Evolutionary conservation across 73 alveolate genomes (phyloP).

Genomic region (Symbiodinium pilosum): DNA sequence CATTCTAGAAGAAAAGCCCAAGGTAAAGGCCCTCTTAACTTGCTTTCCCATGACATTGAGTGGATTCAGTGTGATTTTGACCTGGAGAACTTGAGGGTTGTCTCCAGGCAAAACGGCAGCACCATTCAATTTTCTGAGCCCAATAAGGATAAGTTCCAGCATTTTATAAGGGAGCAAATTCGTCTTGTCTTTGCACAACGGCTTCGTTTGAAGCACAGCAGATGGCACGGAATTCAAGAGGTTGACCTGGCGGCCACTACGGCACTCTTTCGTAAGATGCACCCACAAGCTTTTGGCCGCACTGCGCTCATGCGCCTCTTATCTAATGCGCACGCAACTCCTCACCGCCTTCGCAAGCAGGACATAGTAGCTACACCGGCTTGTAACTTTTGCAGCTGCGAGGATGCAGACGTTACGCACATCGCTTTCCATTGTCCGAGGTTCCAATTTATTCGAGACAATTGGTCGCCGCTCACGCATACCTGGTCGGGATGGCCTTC

Average conservation of each 20-base stretch:
- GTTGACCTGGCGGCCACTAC: background rate
- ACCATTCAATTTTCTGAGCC: background rate
- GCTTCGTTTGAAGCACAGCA: background rate
- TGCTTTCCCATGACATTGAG: background rate
- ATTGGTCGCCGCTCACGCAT: background rate
- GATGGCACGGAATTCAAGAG: background rate
- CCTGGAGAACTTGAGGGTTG: too few relatives aligned
- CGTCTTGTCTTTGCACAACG: background rate
- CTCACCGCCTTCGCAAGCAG: background rate
- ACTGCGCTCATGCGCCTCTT: background rate
- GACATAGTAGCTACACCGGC: background rate
- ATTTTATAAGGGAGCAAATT: background rate
- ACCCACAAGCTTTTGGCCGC: background rate
- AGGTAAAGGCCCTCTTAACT: background rate
- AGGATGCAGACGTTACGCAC: background rate
- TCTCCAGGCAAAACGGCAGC: background rate
- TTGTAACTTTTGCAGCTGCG: background rate
- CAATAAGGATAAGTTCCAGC: background rate
- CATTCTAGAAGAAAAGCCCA: too few relatives aligned
- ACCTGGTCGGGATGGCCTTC: background rate
- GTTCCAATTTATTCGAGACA: background rate
- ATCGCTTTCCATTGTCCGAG: background rate
- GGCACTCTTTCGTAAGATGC: background rate
- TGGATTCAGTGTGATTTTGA: background rate
- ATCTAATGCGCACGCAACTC: background rate